Percentiles rank a stretch among this genome's conserved stretches.
These are phyloP conservation scores for Coccomyxa subellipsoidea DNA, from an alignment of 163 green algal species.

Conservation along the genomic window DNA sequence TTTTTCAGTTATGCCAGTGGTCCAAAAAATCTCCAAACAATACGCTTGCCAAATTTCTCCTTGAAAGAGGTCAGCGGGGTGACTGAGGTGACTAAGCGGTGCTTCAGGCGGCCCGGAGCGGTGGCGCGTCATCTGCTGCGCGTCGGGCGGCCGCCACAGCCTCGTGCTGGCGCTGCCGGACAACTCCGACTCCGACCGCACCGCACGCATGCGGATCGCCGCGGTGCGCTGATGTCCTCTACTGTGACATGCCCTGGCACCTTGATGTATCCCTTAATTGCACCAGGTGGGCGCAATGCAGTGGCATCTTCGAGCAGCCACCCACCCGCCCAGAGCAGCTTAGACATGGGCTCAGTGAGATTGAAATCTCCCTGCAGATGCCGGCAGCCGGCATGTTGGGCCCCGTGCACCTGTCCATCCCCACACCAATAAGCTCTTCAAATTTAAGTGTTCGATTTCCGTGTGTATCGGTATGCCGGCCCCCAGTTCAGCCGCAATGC, in stretches of 20 bases:
- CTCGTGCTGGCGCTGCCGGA: constrained; percentile 71
- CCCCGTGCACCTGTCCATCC: too few species aligned
- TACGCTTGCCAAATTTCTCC: too few species aligned
- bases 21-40: too few species aligned
- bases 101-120: constrained; percentile 51
- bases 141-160: constrained; percentile 68
- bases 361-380: too few species aligned
- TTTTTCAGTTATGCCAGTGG: too few species aligned
- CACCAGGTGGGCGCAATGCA: not conserved
- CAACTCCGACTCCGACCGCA: constrained; percentile 21
- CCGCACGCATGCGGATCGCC: not conserved
- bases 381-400: too few species aligned
- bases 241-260: not conserved
- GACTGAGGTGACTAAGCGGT: not conserved
- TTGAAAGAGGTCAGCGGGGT: too few species aligned
- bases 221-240: not conserved
- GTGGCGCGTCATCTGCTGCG: constrained; percentile 69
- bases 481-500: too few species aligned
- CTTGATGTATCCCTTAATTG: not conserved
- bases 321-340: not conserved
- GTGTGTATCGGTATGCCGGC: too few species aligned
- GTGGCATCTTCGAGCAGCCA: not conserved
- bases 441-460: too few species aligned
- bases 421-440: too few species aligned
- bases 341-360: not conserved